Evolutionary conservation across 192 early-diverging fungal species (phyloP), one percentile per base, ranked within the genome.

Genomic region (Lobosporangium transversale): DNA sequence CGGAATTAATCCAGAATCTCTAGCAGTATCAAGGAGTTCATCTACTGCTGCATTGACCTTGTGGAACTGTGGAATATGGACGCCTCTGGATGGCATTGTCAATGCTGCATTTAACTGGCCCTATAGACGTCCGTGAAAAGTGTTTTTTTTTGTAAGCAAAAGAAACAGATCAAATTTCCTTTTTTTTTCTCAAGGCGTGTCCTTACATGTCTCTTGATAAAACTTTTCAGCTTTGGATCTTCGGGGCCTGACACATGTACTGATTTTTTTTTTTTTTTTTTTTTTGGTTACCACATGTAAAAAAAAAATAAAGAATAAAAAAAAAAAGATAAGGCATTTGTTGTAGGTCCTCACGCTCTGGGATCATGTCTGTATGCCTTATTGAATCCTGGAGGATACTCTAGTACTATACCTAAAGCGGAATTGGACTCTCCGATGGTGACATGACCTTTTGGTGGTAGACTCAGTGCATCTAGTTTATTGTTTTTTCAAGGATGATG

Each of bases 201-300:
- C 37, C 70, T 7, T 67, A 76, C 73, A 52, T 76, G 58, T 21
- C 61, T 62, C 31, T 76, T 76, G 54, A 76, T 52, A 23, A 76
- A 67, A 21, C 30, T 40, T 4, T 43, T 45, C 7, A 66, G 44
- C 27, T 50, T 62, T 30, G 73, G 73, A 42, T 76, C 73, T 17
- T 67, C 20, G 5, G 53, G 64, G 29, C 73, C 73, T 43, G 54
- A 62, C 35, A 76, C 48, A 27, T 76, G 58, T n/a, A 76, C 73
- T 76, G 26, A 53, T 44, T n/a, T n/a, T n/a, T n/a, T n/a, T n/a
- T n/a, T n/a, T n/a, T n/a, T n/a, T n/a, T 50, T 20, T 20, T 14
- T 20, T 45, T 20, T 4, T 20, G 21, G 15, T 9, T 45, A 3
- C 4, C 5, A 45, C 18, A 45, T 45, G 42, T 30, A 2, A 8